Evolutionary conservation across 768 basidiomycete species (phyloP).

Genomic region (Mycena floridula): DNA sequence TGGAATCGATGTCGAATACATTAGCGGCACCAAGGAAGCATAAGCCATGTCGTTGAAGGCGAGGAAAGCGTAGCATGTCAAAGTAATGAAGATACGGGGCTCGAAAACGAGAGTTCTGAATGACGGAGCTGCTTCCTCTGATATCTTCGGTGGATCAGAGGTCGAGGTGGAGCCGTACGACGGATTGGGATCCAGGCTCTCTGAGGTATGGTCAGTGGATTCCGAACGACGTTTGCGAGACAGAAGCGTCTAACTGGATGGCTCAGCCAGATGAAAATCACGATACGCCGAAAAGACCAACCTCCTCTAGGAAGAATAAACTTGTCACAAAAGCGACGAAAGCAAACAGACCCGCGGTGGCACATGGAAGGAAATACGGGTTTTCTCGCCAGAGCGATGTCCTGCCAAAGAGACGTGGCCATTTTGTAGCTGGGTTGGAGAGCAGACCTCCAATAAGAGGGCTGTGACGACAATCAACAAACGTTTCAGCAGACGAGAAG

Average conservation of each 20-base stretch:
- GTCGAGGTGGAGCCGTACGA: neutral
- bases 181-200: neutral
- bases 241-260: slow-evolving; percentile 6
- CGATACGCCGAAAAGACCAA: neutral
- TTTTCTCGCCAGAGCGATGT: slow-evolving; percentile 6
- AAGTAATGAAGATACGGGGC: slow-evolving; percentile 15
- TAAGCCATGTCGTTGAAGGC: slow-evolving; percentile 23
- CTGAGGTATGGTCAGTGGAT: neutral
- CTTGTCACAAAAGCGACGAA: slow-evolving; percentile 10
- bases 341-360: slow-evolving; percentile 5
- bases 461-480: slow-evolving; percentile 5
- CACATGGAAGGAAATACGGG: slow-evolving; percentile 16
- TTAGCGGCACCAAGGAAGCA: slow-evolving; percentile 20
- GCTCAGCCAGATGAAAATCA: slow-evolving; percentile 1
- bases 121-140: neutral
- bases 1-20: slow-evolving; percentile 39
- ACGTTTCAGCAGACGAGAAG: neutral
- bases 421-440: slow-evolving; percentile 21
- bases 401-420: slow-evolving; percentile 18
- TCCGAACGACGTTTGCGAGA: slow-evolving; percentile 9
- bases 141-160: neutral
- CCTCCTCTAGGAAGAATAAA: slow-evolving; percentile 15
- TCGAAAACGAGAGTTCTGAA: slow-evolving; percentile 5
- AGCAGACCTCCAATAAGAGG: slow-evolving; percentile 26
- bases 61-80: slow-evolving; percentile 19